Conservation (phyloP, 2,329 filamentous ascomycete species). For the Fusarium illudens region DNA sequence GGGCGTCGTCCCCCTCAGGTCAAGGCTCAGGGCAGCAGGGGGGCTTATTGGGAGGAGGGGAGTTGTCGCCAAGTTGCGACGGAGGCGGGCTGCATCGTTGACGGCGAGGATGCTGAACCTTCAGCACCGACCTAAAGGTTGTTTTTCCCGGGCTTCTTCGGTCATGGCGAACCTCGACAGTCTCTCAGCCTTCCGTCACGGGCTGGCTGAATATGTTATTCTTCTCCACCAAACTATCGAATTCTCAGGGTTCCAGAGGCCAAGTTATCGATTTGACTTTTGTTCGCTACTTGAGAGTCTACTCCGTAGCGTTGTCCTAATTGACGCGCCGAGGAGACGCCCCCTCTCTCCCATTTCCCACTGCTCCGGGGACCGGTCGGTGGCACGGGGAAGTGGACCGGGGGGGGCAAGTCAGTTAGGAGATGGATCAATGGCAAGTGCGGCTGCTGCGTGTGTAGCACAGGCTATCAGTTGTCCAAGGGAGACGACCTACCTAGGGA, state of each 20-base stretch:
- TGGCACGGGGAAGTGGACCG: slow-evolving; percentile 18
- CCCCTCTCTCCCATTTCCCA: slow-evolving; percentile 26
- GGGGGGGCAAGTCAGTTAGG: slow-evolving; percentile 2
- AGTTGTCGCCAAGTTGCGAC: neutral
- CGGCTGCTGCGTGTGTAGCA: slow-evolving; percentile 5
- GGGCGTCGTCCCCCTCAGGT: slow-evolving; percentile 1
- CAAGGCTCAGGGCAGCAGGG: neutral
- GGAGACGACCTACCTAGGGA: neutral
- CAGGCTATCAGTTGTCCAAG: neutral
- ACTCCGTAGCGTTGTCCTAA: slow-evolving; percentile 21
- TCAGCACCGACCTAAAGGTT: neutral
- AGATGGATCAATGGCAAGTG: neutral
- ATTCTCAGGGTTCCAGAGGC: slow-evolving; percentile 1
- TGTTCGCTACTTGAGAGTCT: slow-evolving; percentile 21
- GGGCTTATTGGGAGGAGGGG: neutral
- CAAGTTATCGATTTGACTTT: slow-evolving; percentile 1
- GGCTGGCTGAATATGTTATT: slow-evolving; percentile 5
- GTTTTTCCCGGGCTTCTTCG: neutral
- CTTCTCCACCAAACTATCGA: slow-evolving; percentile 28
- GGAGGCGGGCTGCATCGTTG: neutral
- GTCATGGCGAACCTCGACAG: slow-evolving; percentile 5
- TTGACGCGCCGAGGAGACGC: slow-evolving; percentile 9
- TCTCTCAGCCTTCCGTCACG: slow-evolving; percentile 12
- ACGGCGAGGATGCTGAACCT: slow-evolving; percentile 10
- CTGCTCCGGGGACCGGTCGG: slow-evolving; percentile 5